Base-by-base conservation (phyloP, 1,284 basidiomycete species). In the Singerocomus inundabilis region DNA sequence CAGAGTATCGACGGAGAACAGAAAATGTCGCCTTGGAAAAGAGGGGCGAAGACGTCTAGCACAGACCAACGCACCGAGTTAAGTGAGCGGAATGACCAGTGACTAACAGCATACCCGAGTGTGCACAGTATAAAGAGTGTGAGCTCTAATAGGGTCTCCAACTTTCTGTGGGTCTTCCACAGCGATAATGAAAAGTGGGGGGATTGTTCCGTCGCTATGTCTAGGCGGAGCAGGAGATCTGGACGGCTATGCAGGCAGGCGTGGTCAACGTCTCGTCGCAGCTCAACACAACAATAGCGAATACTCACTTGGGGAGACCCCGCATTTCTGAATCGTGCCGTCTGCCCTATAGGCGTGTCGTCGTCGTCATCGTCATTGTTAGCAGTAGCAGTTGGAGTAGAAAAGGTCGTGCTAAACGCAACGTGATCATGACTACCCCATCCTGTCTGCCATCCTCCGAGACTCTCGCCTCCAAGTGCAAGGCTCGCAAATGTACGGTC, bases 141-240 rank as follows among this genome's bases (percentile, higher is more conserved):
- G 95, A 21, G 90, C 85, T 48, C 91, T 83, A 35, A 96, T 91
- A 0, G 92, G 89, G 64, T 95, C 93, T 24, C 94, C 94, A 30
- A 97, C 88, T 59, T 91, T 91, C 56, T 96, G 93, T 13, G 94
- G 94, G 69, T 98, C 94, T 43, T 91, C 89, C 16, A 98, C 92
- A 0, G 85, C 81, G 56, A 97, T 92, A 16, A 80, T 69, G 66
- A 96, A 91, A 8, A 83, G 71, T 15, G 85, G 81, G 46, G 77
- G 79, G 31, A 82, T 62, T 9, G 54, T 38, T 13, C 75, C 77
- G 43, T 78, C 75, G 44, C 70, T 68, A 50, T 67, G 60, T 33
- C 62, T 59, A 33, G 55, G 49, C 6, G 36, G 30, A 32, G 26
- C 39, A 13, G 61, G 57, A n/a, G 60, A 56, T 31, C 36, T 44